Base-by-base conservation (phyloP, 1,139 yeast species). In the Hanseniaspora sp. region DNA sequence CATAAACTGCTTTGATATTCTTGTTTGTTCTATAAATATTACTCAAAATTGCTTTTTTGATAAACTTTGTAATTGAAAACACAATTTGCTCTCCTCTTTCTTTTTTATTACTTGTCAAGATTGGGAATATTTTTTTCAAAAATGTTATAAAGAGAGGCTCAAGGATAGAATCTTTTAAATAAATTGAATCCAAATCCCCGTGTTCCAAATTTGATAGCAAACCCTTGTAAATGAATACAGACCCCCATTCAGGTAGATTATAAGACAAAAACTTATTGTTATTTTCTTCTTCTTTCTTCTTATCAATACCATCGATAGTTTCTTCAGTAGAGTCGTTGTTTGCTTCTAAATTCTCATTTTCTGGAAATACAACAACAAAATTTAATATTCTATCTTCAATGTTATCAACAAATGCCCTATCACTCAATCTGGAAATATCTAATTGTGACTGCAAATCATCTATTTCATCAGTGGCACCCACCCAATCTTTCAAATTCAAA, bases 201-300 rank as follows among this genome's bases (percentile, higher is more conserved):
- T 15, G 63, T 17, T 52, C 48, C 12, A 18, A 65, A 30, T 61
- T 57, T 30, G 67, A 61, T 9, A 69, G 55, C 49, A 71, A 63
- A 5, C 70, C 66, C 44, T 75, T 71, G 62, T 82, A 79, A 56
- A 77, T 67, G 29, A 82, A 73, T 4, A 83, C 74, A 3, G 84
- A 83, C 28, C 97, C 97, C 95, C 95, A 90, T 69, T 86, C 95
- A 7, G 96, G 95, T 35, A 90, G 78, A 54, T 86, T 68, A 64
- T 85, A 90, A 23, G 54, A 44, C 28, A 31, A 39, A 12, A 45
- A 92, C 80, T 62, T 83, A 79, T n/a, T n/a, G n/a, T n/a, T n/a
- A n/a, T n/a, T n/a, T n/a, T n/a, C n/a, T n/a, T n/a, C n/a, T n/a
- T n/a, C n/a, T n/a, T n/a, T n/a, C n/a, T n/a, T n/a, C n/a, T n/a